These are phyloP conservation scores for Ampelocalamus luodianensis DNA, from an alignment of 176 grass and related monocot species.

Conservation along the genomic window DNA sequence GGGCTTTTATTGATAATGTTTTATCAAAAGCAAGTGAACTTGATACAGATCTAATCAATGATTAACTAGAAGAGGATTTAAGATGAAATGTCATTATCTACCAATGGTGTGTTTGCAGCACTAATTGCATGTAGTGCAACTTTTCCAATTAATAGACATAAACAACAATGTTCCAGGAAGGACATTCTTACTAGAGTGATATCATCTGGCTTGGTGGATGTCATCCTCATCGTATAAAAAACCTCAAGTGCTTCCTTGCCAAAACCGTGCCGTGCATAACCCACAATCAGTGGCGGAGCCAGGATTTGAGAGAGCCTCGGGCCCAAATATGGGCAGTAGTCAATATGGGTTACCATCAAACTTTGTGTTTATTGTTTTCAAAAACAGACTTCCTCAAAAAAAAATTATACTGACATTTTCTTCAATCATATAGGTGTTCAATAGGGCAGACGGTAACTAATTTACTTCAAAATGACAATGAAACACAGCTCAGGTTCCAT, in stretches of 20 bases:
- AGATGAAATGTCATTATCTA: neutral
- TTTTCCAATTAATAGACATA: neutral
- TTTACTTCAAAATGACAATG: conserved; percentile 14
- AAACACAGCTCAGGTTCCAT: neutral
- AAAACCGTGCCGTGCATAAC: conserved; percentile 85
- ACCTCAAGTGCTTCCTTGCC: conserved; percentile 68
- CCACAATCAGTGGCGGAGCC: too few species aligned
- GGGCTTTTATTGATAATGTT: neutral
- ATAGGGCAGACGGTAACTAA: neutral
- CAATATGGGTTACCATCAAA: neutral
- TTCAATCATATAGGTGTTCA: conserved; percentile 3
- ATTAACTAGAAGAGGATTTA: conserved; percentile 22
- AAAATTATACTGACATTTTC: neutral
- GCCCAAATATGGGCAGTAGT: neutral
- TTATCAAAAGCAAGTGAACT: conserved; percentile 28
- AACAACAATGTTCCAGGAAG: conserved; percentile 13
- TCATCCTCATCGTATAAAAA: conserved; percentile 70
- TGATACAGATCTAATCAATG: conserved; percentile 1
- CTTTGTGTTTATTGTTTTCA: neutral
- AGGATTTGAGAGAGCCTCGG: too few species aligned
- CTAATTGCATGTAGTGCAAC: conserved; percentile 6
- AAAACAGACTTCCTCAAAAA: neutral
- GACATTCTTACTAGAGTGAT: conserved; percentile 77
- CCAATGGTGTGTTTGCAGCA: conserved; percentile 19
- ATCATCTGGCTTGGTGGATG: conserved; percentile 73